phyloP scores from a whole-genome alignment of 192 early-diverging fungal genomes.

The Mortierella antarctica region DNA sequence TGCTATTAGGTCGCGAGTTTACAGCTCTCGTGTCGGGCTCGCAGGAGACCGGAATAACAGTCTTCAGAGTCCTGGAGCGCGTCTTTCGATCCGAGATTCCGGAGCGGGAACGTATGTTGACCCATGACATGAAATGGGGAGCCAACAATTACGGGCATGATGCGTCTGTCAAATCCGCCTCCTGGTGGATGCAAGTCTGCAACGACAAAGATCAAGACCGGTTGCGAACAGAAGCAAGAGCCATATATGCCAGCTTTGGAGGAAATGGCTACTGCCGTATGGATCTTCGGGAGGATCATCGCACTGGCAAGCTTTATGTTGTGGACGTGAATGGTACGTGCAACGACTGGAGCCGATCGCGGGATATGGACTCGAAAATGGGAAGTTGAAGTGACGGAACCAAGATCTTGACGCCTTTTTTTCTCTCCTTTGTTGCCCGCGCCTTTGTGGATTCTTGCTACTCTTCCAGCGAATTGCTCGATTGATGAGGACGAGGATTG shows the following conservation, averaged over 20 bases:
- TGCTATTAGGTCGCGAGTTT: constrained; percentile 30
- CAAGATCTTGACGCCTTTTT: not conserved
- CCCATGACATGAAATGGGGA: constrained; percentile 47
- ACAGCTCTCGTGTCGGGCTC: constrained; percentile 35
- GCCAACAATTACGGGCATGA: constrained; percentile 37
- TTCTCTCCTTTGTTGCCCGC: not conserved
- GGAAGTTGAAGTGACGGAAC: no score
- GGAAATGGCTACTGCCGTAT: constrained; percentile 50
- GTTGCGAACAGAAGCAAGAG: constrained; percentile 7
- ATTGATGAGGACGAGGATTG: constrained; percentile 36
- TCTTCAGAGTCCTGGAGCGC: constrained; percentile 35
- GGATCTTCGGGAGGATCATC: constrained; percentile 47
- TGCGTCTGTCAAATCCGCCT: constrained; percentile 23
- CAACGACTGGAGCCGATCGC: constrained; percentile 6
- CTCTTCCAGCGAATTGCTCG: constrained; percentile 27
- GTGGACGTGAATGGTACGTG: constrained; percentile 47
- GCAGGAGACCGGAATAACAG: constrained; percentile 20
- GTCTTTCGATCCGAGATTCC: constrained; percentile 34
- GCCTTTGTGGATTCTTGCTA: not conserved
- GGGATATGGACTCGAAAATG: no score
- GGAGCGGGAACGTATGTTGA: constrained; percentile 36
- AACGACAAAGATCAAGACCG: constrained; percentile 24
- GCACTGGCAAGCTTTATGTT: constrained; percentile 29
- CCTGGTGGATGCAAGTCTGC: constrained; percentile 50
- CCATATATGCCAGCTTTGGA: constrained; percentile 34